phyloP scores from a whole-genome alignment of 2,329 filamentous ascomycete species.

The Calcarisporium arbuscula region DNA sequence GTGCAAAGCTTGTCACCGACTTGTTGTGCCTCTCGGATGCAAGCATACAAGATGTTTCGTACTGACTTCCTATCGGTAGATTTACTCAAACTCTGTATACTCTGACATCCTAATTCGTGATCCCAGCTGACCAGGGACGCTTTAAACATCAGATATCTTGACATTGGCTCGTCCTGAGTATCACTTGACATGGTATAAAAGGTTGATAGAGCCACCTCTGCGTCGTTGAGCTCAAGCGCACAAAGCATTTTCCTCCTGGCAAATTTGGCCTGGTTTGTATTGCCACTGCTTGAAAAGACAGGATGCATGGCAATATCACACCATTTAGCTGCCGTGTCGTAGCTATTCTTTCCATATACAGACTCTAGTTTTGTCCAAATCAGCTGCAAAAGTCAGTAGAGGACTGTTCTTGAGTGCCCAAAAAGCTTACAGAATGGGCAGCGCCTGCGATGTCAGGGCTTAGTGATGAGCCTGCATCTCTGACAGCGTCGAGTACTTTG shows the following conservation, averaged over 20 bases:
- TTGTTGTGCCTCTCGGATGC: slow-evolving; percentile 68
- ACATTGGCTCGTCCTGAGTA: slow-evolving; percentile 55
- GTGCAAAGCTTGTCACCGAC: slow-evolving; percentile 55
- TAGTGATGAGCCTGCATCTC: slow-evolving; percentile 41
- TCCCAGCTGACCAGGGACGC: slow-evolving; percentile 57
- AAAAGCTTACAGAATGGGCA: slow-evolving; percentile 53
- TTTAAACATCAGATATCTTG: slow-evolving; percentile 71
- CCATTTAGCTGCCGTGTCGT: slow-evolving; percentile 58
- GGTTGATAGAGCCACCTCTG: slow-evolving; percentile 20
- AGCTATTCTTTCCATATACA: slow-evolving; percentile 45
- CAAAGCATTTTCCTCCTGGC: slow-evolving; percentile 68
- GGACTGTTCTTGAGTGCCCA: neutral
- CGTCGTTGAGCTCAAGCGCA: slow-evolving; percentile 43
- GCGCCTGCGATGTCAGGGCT: slow-evolving; percentile 57
- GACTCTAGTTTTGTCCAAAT: slow-evolving; percentile 75
- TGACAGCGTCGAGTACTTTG: slow-evolving; percentile 26
- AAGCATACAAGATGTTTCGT: slow-evolving; percentile 67
- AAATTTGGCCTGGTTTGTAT: slow-evolving; percentile 62
- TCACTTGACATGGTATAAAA: slow-evolving; percentile 54
- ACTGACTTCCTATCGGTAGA: slow-evolving; percentile 38
- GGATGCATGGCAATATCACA: slow-evolving; percentile 62
- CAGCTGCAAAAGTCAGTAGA: slow-evolving; percentile 42
- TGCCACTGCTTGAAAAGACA: slow-evolving; percentile 59
- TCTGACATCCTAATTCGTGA: slow-evolving; percentile 51
- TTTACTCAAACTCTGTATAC: slow-evolving; percentile 55